Conservation (phyloP, 2,329 filamentous ascomycete genomes). For the Stagonosporopsis chrysanthemi region DNA sequence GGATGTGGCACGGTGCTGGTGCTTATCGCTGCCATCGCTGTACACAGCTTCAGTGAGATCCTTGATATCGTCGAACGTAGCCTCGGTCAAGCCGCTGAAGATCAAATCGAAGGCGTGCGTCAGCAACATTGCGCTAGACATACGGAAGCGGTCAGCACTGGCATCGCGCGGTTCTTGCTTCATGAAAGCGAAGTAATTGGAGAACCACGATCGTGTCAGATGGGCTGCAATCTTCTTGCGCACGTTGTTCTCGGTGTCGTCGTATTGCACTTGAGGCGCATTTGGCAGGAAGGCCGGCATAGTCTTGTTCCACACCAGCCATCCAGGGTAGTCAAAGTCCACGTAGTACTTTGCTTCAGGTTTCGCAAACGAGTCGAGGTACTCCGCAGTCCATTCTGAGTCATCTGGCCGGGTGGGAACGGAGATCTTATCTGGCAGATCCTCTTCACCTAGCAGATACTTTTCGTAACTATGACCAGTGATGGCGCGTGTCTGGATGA, state of each 20-base stretch:
- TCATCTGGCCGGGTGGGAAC: slow-evolving; percentile 75
- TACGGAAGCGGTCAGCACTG: slow-evolving; percentile 83
- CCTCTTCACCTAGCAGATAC: slow-evolving; percentile 82
- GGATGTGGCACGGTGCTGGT: slow-evolving; percentile 93
- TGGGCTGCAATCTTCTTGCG: slow-evolving; percentile 81
- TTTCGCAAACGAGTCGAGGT: slow-evolving; percentile 78
- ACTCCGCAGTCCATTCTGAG: slow-evolving; percentile 78
- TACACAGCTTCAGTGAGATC: slow-evolving; percentile 79
- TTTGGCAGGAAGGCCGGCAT: slow-evolving; percentile 82
- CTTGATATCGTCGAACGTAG: slow-evolving; percentile 87
- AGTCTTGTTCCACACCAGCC: slow-evolving; percentile 92
- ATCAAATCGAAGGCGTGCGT: slow-evolving; percentile 91
- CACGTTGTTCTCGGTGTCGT: slow-evolving; percentile 77
- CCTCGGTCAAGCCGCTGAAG: slow-evolving; percentile 76
- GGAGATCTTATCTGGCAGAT: slow-evolving; percentile 76
- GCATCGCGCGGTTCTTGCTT: slow-evolving; percentile 94
- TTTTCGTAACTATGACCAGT: slow-evolving; percentile 88
- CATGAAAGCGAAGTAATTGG: slow-evolving; percentile 86
- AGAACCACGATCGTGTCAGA: slow-evolving; percentile 85
- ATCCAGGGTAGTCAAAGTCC: slow-evolving; percentile 90
- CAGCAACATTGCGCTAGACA: slow-evolving; percentile 84
- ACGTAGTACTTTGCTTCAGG: slow-evolving; percentile 86
- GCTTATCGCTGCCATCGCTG: slow-evolving; percentile 93
- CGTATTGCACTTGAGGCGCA: slow-evolving; percentile 75
- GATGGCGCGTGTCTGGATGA: slow-evolving; percentile 84